Percentiles rank a stretch among this genome's conserved stretches.
phyloP scores from a whole-genome alignment of 441 rosid genomes.

The Erysimum cheiri region DNA sequence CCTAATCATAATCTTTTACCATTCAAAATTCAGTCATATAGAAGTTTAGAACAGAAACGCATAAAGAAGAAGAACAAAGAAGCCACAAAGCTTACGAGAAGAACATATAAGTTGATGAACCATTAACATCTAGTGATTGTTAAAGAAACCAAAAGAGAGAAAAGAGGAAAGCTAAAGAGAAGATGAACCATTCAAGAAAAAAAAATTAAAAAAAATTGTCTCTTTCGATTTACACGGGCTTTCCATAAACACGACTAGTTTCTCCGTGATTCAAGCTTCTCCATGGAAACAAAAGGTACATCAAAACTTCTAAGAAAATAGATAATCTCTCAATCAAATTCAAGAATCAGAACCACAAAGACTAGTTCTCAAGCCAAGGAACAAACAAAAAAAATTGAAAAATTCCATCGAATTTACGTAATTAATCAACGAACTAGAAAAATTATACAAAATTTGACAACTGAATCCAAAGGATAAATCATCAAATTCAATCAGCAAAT shows the following conservation, averaged over 20 bases:
- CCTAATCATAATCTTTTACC: neutral
- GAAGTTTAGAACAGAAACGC: too few relatives aligned
- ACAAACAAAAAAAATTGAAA: neutral
- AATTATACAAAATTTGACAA: neutral
- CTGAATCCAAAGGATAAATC: neutral
- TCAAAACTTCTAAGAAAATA: neutral
- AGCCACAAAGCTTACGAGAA: neutral
- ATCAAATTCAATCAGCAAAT: conserved; percentile 13
- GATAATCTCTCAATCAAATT: neutral
- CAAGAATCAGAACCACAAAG: conserved; percentile 27
- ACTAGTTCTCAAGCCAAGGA: conserved; percentile 8
- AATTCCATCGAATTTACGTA: conserved; percentile 17
- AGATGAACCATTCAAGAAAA: conserved; percentile 25
- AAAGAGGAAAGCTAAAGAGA: conserved; percentile 30
- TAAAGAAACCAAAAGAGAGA: conserved; percentile 24
- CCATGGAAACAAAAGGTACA: conserved; percentile 12
- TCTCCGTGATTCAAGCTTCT: conserved; percentile 43
- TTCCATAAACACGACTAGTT: conserved; percentile 39
- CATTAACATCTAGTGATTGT: conserved; percentile 17
- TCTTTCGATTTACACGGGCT: conserved; percentile 42
- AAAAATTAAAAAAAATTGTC: neutral
- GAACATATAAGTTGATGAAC: conserved; percentile 24
- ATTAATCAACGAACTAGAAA: neutral
- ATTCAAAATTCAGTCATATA: too few relatives aligned
- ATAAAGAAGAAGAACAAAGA: neutral